Evolutionary conservation across 2,329 filamentous ascomycete species (phyloP), one percentile per base, ranked within the genome.

Genomic region (Aspergillus neoniger): DNA sequence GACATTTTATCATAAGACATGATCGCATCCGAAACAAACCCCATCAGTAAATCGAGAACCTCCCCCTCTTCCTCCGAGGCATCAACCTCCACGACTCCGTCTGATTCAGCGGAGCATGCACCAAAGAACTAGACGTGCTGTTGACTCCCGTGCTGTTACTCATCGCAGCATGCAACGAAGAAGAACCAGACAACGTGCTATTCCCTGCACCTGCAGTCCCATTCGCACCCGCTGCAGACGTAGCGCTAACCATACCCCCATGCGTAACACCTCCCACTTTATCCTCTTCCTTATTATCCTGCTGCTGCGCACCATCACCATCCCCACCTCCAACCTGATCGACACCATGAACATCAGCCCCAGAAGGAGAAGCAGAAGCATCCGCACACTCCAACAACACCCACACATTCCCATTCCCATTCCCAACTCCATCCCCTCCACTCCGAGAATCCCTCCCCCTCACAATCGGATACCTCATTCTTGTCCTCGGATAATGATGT

Each of bases 361-460:
- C 55, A n/a, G 63, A 58, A 19, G 7, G 3, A 17, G 17, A 32
- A 32, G 4, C 9, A 12, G 41, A 12, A 12, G 8, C 10, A n/a
- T 30, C 47, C 9, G 59, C 61, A 62, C 74, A 76, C 28, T 71
- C 64, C 43, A 76, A 58, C 48, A 64, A 65, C 6, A 73, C 59
- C 73, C 73, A 76, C 5, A 76, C 65, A 9, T 17, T 17, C 23
- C 14, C 14, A 4, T 32, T 48, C 39, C 69, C 48, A 67, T 72
- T n/a, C 66, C 64, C 5, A 58, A 4, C 14, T 58, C n/a, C 73
- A 69, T 5, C 65, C 63, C 17, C 70, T 63, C 4, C 10, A 36
- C 32, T 1, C 12, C 32, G 32, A 36, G 10, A 5, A 36, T 14
- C 5, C 32, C 32, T 14, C 10, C 12, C 10, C 32, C 32, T 12